Evolutionary conservation across 179 eudicot species (phyloP).

Genomic region (Camellia oleifera): DNA sequence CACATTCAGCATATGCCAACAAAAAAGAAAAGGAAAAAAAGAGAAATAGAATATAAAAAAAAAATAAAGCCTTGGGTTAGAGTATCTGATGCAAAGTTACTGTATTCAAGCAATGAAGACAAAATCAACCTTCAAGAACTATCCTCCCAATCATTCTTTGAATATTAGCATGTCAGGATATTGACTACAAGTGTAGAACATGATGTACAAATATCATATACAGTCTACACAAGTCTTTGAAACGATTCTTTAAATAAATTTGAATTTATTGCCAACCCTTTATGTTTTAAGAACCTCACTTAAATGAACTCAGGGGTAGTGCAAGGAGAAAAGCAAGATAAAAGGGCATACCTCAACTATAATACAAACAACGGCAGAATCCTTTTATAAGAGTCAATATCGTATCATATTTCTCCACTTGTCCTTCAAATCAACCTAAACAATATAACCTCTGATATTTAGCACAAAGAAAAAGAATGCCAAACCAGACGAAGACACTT

Average conservation of each 20-base stretch:
- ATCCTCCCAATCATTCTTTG: background rate
- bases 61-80: too few relatives aligned
- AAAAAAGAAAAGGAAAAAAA: background rate
- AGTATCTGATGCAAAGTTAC: too few relatives aligned
- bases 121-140: too few relatives aligned
- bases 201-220: background rate
- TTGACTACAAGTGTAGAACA: background rate
- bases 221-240: background rate
- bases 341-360: background rate
- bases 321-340: background rate
- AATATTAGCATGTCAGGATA: background rate
- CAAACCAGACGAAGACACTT: background rate
- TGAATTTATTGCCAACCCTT: background rate
- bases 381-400: background rate
- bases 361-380: background rate
- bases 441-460: conserved; percentile 2
- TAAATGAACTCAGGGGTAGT: background rate
- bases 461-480: conserved; percentile 4
- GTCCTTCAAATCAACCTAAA: conserved; percentile 72
- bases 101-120: too few relatives aligned
- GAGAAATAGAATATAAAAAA: too few relatives aligned
- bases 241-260: background rate
- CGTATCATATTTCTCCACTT: conserved; percentile 78
- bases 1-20: too few relatives aligned
- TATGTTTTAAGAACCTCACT: background rate